phyloP scores from a whole-genome alignment of 2,329 filamentous ascomycete species.

The Gaeumannomyces sp. region DNA sequence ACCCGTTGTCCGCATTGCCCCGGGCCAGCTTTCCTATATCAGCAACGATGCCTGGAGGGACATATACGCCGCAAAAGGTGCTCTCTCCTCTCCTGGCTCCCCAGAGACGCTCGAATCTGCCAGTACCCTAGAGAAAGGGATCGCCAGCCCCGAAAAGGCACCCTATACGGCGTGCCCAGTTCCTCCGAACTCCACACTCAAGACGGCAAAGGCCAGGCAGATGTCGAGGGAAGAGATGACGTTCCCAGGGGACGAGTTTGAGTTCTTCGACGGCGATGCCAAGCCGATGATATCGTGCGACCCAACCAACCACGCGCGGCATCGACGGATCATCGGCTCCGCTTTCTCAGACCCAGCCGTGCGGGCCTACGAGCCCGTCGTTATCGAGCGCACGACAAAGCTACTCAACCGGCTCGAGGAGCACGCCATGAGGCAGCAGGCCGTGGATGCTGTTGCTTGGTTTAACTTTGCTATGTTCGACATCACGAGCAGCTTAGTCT shows the following conservation, averaged over 20 bases:
- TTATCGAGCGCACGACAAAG: constrained; percentile 15
- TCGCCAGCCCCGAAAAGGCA: background rate
- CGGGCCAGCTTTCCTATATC: constrained; percentile 24
- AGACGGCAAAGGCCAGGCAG: background rate
- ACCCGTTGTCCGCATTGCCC: constrained; percentile 1
- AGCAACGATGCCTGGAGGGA: constrained; percentile 27
- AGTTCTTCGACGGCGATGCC: constrained; percentile 14
- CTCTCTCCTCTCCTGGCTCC: background rate
- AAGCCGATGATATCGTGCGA: constrained; percentile 13
- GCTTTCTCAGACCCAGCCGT: constrained; percentile 23
- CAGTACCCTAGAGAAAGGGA: no score
- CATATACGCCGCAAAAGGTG: constrained; percentile 26
- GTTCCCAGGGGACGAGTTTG: constrained; percentile 12
- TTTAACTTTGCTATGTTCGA: constrained; percentile 20
- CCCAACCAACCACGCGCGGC: constrained; percentile 14
- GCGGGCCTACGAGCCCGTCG: constrained; percentile 20
- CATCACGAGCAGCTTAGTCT: constrained; percentile 16
- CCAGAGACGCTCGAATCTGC: background rate
- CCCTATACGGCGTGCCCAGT: background rate
- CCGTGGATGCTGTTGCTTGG: constrained; percentile 19
- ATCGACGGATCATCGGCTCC: constrained; percentile 19
- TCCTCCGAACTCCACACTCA: background rate
- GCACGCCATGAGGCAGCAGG: constrained; percentile 17
- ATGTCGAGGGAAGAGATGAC: background rate
- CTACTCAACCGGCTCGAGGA: constrained; percentile 21